Conservation (phyloP, 1,284 basidiomycete genomes). For the Taiwanofungus camphoratus region DNA sequence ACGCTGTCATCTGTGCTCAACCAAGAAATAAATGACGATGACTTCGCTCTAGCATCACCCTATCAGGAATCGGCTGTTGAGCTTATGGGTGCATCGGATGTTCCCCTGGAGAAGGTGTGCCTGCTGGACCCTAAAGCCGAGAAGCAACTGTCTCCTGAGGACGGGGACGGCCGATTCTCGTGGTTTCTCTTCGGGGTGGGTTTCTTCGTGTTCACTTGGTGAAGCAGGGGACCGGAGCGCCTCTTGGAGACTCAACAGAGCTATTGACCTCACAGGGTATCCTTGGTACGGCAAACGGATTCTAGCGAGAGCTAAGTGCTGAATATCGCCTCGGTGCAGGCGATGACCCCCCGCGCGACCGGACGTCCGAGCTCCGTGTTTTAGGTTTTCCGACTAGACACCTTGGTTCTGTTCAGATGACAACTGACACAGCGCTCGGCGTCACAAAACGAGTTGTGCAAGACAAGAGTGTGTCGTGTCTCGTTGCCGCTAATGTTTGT, state of each 20-base stretch:
- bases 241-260: background rate
- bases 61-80: constrained; percentile 63
- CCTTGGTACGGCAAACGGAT: constrained; percentile 46
- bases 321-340: too few relatives aligned
- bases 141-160: constrained; percentile 62
- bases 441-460: constrained; percentile 87
- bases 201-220: constrained; percentile 2
- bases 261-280: constrained; percentile 44
- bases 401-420: constrained; percentile 90
- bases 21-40: constrained; percentile 13
- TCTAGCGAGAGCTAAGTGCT: too few relatives aligned
- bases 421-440: constrained; percentile 93
- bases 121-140: constrained; percentile 85
- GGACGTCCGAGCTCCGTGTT: constrained; percentile 81
- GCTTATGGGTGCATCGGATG: constrained; percentile 48
- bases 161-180: constrained; percentile 68
- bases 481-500: background rate
- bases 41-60: constrained; percentile 45
- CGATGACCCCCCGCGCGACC: constrained; percentile 86
- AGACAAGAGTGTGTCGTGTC: constrained; percentile 50
- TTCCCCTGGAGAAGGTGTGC: constrained; percentile 66
- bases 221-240: too few relatives aligned
- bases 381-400: constrained; percentile 85
- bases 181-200: constrained; percentile 85
- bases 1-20: constrained; percentile 48